Base-by-base conservation (phyloP, 2,329 filamentous ascomycete genomes). In the Drechslera avenae region DNA sequence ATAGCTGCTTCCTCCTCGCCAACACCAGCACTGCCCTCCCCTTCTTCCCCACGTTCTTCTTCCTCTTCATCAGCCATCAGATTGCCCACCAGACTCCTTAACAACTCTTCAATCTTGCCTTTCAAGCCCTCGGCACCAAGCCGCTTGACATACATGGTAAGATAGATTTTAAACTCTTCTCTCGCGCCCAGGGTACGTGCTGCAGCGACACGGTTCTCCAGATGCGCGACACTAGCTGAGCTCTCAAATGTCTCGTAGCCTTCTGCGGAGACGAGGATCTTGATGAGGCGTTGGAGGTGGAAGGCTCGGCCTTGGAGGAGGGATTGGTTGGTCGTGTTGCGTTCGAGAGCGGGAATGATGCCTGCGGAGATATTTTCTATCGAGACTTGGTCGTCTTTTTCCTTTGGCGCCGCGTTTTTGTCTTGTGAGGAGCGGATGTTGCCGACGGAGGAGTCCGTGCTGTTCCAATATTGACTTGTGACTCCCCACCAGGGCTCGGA, bases 401-500 rank as follows among this genome's bases (percentile, higher is more conserved):
- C 70, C 18, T 69, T 73, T 1, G 59, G 53, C 6, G 56, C 48
- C 2, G 58, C 50, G 21, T 46, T 45, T 18, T 65, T 63, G 28
- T 68, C 62, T 31, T 58, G 52, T 1, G 86, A 87, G 2, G 89
- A 86, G 59, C 91, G 86, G 31, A 96, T 75, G 42, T 91, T 89
- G 39, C 89, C 87, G 45, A 96, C 86, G 0, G 91, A 91, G 1
- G 91, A 91, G 66, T 97, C 94, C 45, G 91, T 96, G 1, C 91
- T 95, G 73, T 99, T 97, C 95, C 94, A 99, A 73, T 99, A 99
- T 71, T 99, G 94, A 62, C 90, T 96, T 14, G 92, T 92, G 0
- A 97, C 91, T 0, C 93, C 93, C 91, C 94, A 99, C 94, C 94
- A 99, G 2, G 90, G 84, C 71, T 99, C 95, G 2, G 91, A 96